phyloP scores from a whole-genome alignment of 352 stramenopile species.

The Globisporangium nagaii region DNA sequence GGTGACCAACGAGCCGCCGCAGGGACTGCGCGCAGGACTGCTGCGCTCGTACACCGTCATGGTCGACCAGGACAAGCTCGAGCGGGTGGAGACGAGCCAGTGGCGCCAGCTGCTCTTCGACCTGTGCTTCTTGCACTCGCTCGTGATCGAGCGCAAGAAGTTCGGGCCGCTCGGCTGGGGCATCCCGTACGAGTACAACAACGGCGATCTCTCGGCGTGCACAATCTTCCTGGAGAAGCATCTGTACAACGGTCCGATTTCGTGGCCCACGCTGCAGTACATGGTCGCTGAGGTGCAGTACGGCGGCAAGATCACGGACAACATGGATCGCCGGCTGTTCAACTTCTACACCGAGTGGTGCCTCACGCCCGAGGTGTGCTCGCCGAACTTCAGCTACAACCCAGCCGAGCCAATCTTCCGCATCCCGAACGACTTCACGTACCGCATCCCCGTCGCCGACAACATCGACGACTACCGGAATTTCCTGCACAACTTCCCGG shows the following conservation, averaged over 20 bases:
- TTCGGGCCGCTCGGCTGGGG: slow-evolving; percentile 97
- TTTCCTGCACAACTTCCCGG: slow-evolving; percentile 93
- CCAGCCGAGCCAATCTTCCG: slow-evolving; percentile 91
- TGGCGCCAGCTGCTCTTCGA: slow-evolving; percentile 97
- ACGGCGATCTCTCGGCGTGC: slow-evolving; percentile 95
- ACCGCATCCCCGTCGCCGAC: slow-evolving; percentile 90
- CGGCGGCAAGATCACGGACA: slow-evolving; percentile 99
- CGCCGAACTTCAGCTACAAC: slow-evolving; percentile 93
- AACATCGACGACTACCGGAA: slow-evolving; percentile 94
- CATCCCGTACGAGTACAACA: slow-evolving; percentile 99
- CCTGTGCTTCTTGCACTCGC: slow-evolving; percentile 97
- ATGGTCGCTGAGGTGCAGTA: slow-evolving; percentile 99
- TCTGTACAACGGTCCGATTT: slow-evolving; percentile 97
- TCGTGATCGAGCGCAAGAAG: slow-evolving; percentile 98
- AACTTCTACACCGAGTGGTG: slow-evolving; percentile 98
- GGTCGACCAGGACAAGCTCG: slow-evolving; percentile 98
- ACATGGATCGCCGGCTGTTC: slow-evolving; percentile 96
- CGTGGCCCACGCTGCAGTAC: slow-evolving; percentile 98
- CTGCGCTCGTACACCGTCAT: slow-evolving; percentile 97
- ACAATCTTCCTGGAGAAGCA: slow-evolving; percentile 99
- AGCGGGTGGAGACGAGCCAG: slow-evolving; percentile 94
- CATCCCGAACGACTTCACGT: slow-evolving; percentile 97
- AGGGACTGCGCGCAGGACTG: slow-evolving; percentile 93
- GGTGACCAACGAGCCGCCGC: slow-evolving; percentile 97
- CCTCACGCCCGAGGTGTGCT: slow-evolving; percentile 83